Evolutionary conservation across 768 basidiomycete genomes (phyloP), one percentile per base, ranked within the genome.

Genomic region (Sistotremastrum niveocremeum): DNA sequence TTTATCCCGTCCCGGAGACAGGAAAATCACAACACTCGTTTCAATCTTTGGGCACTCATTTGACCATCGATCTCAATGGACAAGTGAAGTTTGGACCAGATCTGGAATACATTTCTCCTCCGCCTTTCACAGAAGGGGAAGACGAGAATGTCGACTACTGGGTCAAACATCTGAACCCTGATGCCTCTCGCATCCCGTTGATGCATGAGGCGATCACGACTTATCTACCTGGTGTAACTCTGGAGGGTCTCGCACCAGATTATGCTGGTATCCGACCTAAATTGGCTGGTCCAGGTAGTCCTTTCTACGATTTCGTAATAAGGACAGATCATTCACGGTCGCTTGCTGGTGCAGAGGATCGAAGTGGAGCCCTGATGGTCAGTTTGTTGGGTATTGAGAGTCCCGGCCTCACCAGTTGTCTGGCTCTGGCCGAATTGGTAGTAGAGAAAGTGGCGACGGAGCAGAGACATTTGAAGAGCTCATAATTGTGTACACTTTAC

Each of bases 11-110:
- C 51, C 91, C 94, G 4, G 71, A 77, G 45, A 73, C 70, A 7
- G 74, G 73, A 6, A 66, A 67, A 36, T 71, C 69, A 47, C 69
- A 65, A 3, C 48, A 56, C 49, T 51, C 76, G 5, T 85, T 94
- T 57, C 81, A 86, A 49, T 84, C 85, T 3, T 70, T 97, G 5
- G 94, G 95, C 3, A 93, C 90, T 7, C 95, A 97, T 64, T 68
- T 97, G 29, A 90, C 89, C 30, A 64, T 97, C 38, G 88, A 91
- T 60, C 57, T 98, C 50, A 73, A 81, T 41, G 84, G 86, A 0
- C 82, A 84, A 50, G 73, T 97, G 44, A 76, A 78, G 32, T 98
- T 98, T 61, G 94, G 94, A 0, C 94, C 94, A 4, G 89, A 97
- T 57, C 70, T 95, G 10, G 83, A 95, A 58, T 88, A 86, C 84